Percentiles rank a stretch among this genome's conserved stretches.
Evolutionary conservation across 192 early-diverging fungal genomes (phyloP).

Genomic region (Oehlia diaphana): DNA sequence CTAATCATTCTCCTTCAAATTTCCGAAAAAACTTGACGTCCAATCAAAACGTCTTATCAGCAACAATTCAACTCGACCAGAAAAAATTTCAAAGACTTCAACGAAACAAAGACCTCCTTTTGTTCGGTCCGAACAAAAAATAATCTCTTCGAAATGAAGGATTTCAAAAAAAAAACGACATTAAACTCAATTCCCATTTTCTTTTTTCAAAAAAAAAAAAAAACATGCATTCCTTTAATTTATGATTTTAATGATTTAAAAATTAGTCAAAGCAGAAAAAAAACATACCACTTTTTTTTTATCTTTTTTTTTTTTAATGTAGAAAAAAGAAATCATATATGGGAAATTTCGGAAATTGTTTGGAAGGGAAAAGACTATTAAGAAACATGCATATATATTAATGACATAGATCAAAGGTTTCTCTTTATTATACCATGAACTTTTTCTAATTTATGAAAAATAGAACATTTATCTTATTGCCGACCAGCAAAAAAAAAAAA

Average conservation of each 20-base stretch:
- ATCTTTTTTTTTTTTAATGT: background rate
- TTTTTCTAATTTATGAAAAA: too few relatives aligned
- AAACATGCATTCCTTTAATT: background rate
- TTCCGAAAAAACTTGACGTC: too few relatives aligned
- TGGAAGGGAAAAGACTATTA: too few relatives aligned
- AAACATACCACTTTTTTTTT: background rate
- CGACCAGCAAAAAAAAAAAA: background rate
- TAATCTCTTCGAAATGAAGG: background rate
- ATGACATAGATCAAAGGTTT: too few relatives aligned
- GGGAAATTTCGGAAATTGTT: background rate
- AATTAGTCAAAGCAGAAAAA: background rate
- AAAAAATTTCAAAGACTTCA: too few relatives aligned
- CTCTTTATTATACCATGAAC: too few relatives aligned
- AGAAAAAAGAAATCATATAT: background rate
- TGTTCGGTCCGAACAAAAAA: too few relatives aligned
- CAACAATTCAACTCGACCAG: too few relatives aligned
- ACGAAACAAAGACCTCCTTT: too few relatives aligned
- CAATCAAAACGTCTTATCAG: too few relatives aligned
- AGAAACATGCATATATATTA: too few relatives aligned
- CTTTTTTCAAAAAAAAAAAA: background rate
- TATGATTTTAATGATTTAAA: background rate
- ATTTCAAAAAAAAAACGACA: background rate
- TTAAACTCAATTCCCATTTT: background rate
- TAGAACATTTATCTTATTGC: background rate
- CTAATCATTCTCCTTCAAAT: too few relatives aligned